Evolutionary conservation across 1,284 basidiomycete species (phyloP).

Genomic region (Mycosarcoma mackinlayi): DNA sequence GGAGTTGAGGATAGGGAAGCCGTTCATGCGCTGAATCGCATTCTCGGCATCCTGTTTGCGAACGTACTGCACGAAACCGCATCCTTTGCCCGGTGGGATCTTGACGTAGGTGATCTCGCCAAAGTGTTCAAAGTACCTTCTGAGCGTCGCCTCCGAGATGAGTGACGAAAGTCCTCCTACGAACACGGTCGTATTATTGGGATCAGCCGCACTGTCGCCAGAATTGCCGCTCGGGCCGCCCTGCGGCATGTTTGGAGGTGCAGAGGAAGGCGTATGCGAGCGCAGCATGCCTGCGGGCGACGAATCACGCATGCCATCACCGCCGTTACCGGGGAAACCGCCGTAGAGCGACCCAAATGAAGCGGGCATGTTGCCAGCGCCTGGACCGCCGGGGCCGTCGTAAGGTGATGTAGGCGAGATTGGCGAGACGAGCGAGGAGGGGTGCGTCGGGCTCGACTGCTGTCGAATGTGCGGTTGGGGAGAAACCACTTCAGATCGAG

Average conservation of each 20-base stretch:
- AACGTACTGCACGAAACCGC: constrained; percentile 94
- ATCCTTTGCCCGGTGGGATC: constrained; percentile 92
- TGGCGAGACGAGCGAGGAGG: constrained; percentile 25
- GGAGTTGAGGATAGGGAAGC: constrained; percentile 85
- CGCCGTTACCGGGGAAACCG: constrained; percentile 24
- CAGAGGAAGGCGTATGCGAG: constrained; percentile 41
- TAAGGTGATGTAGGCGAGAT: constrained; percentile 31
- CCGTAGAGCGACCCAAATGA: constrained; percentile 34
- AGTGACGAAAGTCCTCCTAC: constrained; percentile 64
- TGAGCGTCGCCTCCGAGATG: constrained; percentile 64
- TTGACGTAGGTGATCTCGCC: constrained; percentile 75
- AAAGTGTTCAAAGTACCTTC: constrained; percentile 64
- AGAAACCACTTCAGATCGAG: constrained; percentile 34
- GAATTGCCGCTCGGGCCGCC: constrained; percentile 13
- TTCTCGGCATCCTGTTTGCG: constrained; percentile 88
- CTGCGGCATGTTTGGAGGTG: constrained; percentile 13
- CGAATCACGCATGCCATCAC: constrained; percentile 19
- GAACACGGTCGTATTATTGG: constrained; percentile 67
- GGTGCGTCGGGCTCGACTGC: constrained; percentile 25
- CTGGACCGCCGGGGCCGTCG: constrained; percentile 16
- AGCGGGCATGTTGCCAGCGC: constrained; percentile 9
- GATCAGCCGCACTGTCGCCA: constrained; percentile 58
- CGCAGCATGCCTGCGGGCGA: constrained; percentile 31
- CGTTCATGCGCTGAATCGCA: constrained; percentile 95
- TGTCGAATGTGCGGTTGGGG: constrained; percentile 33